Percentiles rank a stretch among this genome's conserved stretches.
Conservation (phyloP, 768 basidiomycete species). For the Tricholoma bakamatsutake region DNA sequence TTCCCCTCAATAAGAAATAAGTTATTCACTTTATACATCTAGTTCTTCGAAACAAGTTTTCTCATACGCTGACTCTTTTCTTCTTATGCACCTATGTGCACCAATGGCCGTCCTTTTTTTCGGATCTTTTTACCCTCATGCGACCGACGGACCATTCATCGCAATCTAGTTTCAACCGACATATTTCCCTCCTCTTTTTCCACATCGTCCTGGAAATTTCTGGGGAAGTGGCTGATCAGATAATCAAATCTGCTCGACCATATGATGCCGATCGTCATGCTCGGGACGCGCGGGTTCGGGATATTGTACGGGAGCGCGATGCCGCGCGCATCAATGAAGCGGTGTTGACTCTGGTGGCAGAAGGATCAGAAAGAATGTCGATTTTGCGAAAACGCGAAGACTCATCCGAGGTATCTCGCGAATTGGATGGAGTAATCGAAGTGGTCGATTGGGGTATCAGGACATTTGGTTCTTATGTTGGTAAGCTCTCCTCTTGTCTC, state of each 20-base stretch:
- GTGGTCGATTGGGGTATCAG: constrained; percentile 89
- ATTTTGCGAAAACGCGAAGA: constrained; percentile 42
- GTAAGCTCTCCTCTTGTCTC: constrained; percentile 44
- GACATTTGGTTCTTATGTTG: constrained; percentile 90
- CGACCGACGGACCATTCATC: constrained; percentile 52
- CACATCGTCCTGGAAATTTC: constrained; percentile 93
- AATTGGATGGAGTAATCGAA: constrained; percentile 59
- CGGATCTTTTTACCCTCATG: constrained; percentile 69
- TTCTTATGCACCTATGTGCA: constrained; percentile 84
- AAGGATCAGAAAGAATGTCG: constrained; percentile 56
- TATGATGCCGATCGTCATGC: constrained; percentile 66
- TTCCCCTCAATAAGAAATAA: constrained; percentile 4
- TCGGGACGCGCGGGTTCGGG: constrained; percentile 81
- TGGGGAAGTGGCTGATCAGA: constrained; percentile 94
- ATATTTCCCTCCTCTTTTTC: constrained; percentile 85
- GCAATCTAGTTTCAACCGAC: constrained; percentile 65
- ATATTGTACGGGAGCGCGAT: constrained; percentile 86
- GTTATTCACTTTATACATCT: constrained; percentile 9
- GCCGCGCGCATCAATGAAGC: constrained; percentile 83
- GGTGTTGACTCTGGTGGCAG: constrained; percentile 76
- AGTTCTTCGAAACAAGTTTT: constrained; percentile 95
- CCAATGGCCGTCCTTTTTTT: constrained; percentile 84
- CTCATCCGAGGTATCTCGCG: constrained; percentile 38
- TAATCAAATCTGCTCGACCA: constrained; percentile 81
- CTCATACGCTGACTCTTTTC: constrained; percentile 83